A percentile compares a stretch with the other conserved stretches of the same genome.
These are phyloP conservation scores for Elsinoe fawcettii DNA, from an alignment of 2,329 filamentous ascomycete species.

Conservation along the genomic window DNA sequence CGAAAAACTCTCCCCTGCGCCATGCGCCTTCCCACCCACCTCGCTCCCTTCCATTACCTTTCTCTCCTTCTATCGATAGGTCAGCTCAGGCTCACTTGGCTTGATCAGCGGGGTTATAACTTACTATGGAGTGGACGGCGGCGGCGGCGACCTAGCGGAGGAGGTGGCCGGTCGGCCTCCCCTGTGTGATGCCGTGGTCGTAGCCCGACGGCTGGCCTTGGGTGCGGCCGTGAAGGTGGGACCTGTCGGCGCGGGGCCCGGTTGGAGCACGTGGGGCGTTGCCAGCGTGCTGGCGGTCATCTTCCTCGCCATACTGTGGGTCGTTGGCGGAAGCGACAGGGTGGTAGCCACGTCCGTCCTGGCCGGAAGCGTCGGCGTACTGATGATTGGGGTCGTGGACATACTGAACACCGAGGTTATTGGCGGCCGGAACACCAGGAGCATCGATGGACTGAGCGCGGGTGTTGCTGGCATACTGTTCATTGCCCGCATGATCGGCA, in stretches of 20 bases:
- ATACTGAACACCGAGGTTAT: too few species aligned
- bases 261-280: not conserved
- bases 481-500: too few species aligned
- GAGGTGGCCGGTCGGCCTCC: not conserved
- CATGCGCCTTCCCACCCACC: not conserved
- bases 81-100: not conserved
- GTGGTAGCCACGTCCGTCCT: not conserved
- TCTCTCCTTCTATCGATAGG: not conserved
- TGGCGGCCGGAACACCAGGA: too few species aligned
- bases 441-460: too few species aligned
- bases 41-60: not conserved
- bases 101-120: not conserved
- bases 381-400: too few species aligned
- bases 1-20: not conserved
- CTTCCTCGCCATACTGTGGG: not conserved
- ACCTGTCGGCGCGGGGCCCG: not conserved
- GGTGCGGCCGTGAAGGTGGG: slow-evolving; percentile 1
- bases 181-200: not conserved
- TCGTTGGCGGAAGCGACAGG: not conserved
- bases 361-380: too few species aligned
- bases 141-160: not conserved
- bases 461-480: too few species aligned
- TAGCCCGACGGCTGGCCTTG: not conserved
- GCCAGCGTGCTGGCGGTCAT: not conserved
- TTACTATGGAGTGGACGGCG: not conserved